Base-by-base conservation (phyloP, 495 filamentous ascomycete genomes). In the Peziza echinospora region DNA sequence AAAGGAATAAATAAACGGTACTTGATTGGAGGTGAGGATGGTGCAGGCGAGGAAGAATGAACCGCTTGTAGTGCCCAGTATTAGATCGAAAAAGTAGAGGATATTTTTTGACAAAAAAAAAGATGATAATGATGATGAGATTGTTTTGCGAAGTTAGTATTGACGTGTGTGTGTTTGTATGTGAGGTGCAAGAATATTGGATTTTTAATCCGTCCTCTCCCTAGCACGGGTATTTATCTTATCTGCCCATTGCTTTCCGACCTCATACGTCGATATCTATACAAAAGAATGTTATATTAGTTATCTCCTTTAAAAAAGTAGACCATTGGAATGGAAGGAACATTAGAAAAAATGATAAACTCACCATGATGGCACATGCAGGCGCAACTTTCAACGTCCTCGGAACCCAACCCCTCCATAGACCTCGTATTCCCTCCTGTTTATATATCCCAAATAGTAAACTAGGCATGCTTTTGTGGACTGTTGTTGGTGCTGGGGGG, bases 381-480 rank as follows among this genome's bases (percentile, higher is more conserved):
- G 89, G 89, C 9, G 89, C 86, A 5, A 96, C 86, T 56, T 96
- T 96, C 41, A 97, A 64, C 51, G 84, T 93, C 26, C 89, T 68
- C 0, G 89, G 84, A 16, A 79, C 78, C 80, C 84, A 93, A 10
- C 91, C 89, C 47, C 70, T 81, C 70, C 86, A 96, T 10, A 97
- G 63, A 0, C 87, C 91, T 0, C 71, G 59, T 26, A 75, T 51
- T 1, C 89, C 89, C 63, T 94, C 86, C 43, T 79, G 75, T 45
- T 69, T 71, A 68, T 84, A 93, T 39, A 97, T 96, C 45, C 87
- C 82, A 67, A 71, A 73, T 19, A 97, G 64, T 47, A 96, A 80
- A 17, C 76, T 73, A 0, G 72, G 75, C 72, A 96, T 85, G 43
- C 58, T 62, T 24, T 70, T 66, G 19, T 37, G 19, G 13, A 37